A percentile compares a stretch with the other conserved stretches of the same genome.
These are phyloP conservation scores for Orbilia oligospora DNA, from an alignment of 2,329 filamentous ascomycete species.

Conservation along the genomic window DNA sequence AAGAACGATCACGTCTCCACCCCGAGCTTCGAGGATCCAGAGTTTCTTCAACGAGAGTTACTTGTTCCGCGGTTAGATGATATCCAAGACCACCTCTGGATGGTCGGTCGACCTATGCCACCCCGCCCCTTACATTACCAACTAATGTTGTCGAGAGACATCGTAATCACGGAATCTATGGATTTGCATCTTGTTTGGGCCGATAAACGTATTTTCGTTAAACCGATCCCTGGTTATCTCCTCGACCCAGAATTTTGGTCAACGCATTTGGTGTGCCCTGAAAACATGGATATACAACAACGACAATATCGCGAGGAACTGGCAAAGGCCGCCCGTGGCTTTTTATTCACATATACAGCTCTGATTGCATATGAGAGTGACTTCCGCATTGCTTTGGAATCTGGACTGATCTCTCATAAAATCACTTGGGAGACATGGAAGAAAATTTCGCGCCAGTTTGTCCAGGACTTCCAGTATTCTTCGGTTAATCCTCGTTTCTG, in stretches of 20 bases:
- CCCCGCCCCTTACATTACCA: constrained; percentile 62
- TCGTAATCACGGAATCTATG: constrained; percentile 64
- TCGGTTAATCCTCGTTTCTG: constrained; percentile 67
- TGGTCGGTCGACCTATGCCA: constrained; percentile 62
- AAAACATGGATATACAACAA: constrained; percentile 24
- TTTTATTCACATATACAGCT: constrained; percentile 68
- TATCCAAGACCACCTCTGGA: constrained; percentile 62
- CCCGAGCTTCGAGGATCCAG: constrained; percentile 48
- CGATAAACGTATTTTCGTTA: constrained; percentile 64
- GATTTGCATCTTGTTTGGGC: constrained; percentile 65
- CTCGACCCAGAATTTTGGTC: constrained; percentile 67
- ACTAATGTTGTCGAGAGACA: constrained; percentile 62
- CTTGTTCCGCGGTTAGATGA: constrained; percentile 60
- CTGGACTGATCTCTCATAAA: constrained; percentile 65
- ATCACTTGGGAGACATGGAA: constrained; percentile 68
- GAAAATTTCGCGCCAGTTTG: constrained; percentile 64
- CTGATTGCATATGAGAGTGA: constrained; percentile 68
- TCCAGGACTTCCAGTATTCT: constrained; percentile 65
- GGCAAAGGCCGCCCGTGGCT: constrained; percentile 65
- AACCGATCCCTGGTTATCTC: constrained; percentile 67
- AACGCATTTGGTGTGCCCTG: constrained; percentile 9
- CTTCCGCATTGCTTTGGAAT: constrained; percentile 66
- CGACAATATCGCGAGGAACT: constrained; percentile 36
- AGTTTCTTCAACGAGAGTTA: constrained; percentile 53
- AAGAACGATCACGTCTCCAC: constrained; percentile 39